Percentiles rank a stretch among this genome's conserved stretches.
Evolutionary conservation across 371 early-diverging fungal genomes (phyloP).

Genomic region (Choanephora cucurbitarum): DNA sequence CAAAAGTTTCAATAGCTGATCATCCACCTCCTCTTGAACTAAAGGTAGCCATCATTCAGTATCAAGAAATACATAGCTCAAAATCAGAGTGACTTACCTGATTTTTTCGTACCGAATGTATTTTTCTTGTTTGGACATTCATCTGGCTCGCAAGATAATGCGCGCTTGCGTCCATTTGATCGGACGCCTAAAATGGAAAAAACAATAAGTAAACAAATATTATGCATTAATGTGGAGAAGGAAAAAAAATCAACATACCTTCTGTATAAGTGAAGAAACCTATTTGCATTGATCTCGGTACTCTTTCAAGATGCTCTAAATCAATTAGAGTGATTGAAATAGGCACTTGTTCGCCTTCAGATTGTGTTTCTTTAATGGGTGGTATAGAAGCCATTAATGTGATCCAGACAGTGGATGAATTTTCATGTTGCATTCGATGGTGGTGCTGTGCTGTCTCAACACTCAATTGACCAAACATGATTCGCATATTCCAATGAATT

Average conservation of each 20-base stretch:
- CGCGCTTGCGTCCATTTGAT: slow-evolving; percentile 8
- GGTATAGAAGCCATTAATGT: slow-evolving; percentile 18
- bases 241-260: slow-evolving; percentile 4
- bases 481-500: slow-evolving; percentile 8
- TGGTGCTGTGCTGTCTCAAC: slow-evolving; percentile 23
- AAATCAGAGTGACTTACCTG: too few relatives aligned
- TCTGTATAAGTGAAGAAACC: slow-evolving; percentile 18
- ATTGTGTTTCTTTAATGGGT: slow-evolving; percentile 8
- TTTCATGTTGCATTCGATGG: slow-evolving; percentile 1
- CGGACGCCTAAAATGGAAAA: not conserved
- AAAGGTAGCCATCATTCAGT: too few relatives aligned
- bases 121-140: slow-evolving; percentile 9
- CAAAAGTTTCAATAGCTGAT: slow-evolving; percentile 11
- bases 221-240: not conserved
- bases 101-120: slow-evolving; percentile 2
- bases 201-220: slow-evolving; percentile 9
- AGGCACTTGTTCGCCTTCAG: slow-evolving; percentile 7
- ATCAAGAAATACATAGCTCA: too few relatives aligned
- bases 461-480: slow-evolving; percentile 18
- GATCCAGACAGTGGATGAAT: slow-evolving; percentile 9
- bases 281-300: slow-evolving; percentile 12
- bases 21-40: slow-evolving; percentile 10
- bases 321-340: slow-evolving; percentile 15
- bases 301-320: slow-evolving; percentile 6
- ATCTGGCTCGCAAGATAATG: slow-evolving; percentile 14